A percentile compares a stretch with the other conserved stretches of the same genome.
Evolutionary conservation across 2,329 filamentous ascomycete genomes (phyloP).

Genomic region (Fusarium pseudocircinatum): DNA sequence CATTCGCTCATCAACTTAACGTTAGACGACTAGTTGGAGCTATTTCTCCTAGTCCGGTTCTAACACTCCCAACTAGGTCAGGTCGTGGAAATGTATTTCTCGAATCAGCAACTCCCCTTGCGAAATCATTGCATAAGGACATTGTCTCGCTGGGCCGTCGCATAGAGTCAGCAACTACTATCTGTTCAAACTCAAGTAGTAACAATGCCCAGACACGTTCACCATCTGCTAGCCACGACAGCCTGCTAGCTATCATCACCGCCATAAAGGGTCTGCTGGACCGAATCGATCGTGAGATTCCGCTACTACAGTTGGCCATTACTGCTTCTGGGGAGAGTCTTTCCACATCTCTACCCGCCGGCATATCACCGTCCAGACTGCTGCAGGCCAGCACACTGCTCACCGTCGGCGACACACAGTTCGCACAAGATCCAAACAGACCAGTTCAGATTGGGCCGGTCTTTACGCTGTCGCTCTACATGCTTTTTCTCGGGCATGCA

Average conservation of each 20-base stretch:
- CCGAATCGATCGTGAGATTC: slow-evolving; percentile 90
- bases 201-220: slow-evolving; percentile 53
- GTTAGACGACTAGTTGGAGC: not conserved
- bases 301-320: slow-evolving; percentile 91
- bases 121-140: slow-evolving; percentile 83
- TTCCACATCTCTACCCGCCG: slow-evolving; percentile 79
- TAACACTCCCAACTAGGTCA: slow-evolving; percentile 50
- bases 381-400: slow-evolving; percentile 93
- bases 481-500: slow-evolving; percentile 88
- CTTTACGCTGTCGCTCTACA: slow-evolving; percentile 90
- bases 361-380: slow-evolving; percentile 88
- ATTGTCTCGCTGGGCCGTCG: slow-evolving; percentile 83
- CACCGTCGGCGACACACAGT: slow-evolving; percentile 86
- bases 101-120: slow-evolving; percentile 84
- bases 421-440: slow-evolving; percentile 69
- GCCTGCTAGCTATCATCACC: slow-evolving; percentile 74
- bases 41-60: slow-evolving; percentile 7
- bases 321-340: slow-evolving; percentile 91
- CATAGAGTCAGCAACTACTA: slow-evolving; percentile 74
- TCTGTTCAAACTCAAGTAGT: slow-evolving; percentile 61
- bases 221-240: slow-evolving; percentile 59
- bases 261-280: slow-evolving; percentile 80
- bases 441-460: slow-evolving; percentile 86
- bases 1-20: slow-evolving; percentile 11
- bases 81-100: slow-evolving; percentile 68